phyloP scores from a whole-genome alignment of 2,329 filamentous ascomycete genomes.

The Ustulina deusta region DNA sequence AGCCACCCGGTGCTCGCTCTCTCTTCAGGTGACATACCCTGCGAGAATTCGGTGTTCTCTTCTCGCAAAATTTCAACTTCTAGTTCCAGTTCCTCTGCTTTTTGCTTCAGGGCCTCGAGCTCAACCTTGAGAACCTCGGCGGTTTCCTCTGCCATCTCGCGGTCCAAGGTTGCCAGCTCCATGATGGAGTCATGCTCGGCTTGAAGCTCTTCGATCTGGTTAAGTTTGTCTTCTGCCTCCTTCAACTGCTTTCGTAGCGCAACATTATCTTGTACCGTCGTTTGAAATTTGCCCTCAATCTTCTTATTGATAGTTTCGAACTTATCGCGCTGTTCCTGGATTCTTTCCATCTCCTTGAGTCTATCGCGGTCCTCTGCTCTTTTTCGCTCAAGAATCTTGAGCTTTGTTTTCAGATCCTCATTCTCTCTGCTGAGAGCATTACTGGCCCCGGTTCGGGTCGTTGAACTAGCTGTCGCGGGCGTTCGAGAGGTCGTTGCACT shows the following conservation, averaged over 20 bases:
- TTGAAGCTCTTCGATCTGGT: constrained; percentile 77
- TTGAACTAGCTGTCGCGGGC: constrained; percentile 48
- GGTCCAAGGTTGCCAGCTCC: constrained; percentile 88
- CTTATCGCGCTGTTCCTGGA: constrained; percentile 81
- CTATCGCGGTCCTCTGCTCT: constrained; percentile 86
- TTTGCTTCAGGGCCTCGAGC: constrained; percentile 79
- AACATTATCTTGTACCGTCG: constrained; percentile 81
- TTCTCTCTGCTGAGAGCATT: constrained; percentile 73
- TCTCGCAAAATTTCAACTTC: constrained; percentile 89
- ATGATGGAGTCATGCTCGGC: constrained; percentile 87
- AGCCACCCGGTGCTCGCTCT: constrained; percentile 88
- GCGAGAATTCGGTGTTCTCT: constrained; percentile 85
- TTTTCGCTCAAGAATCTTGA: constrained; percentile 89
- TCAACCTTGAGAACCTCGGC: constrained; percentile 86
- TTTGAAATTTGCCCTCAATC: constrained; percentile 87
- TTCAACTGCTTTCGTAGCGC: constrained; percentile 83
- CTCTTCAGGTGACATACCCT: constrained; percentile 90
- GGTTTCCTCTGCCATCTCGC: constrained; percentile 96
- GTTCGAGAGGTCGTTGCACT: constrained; percentile 42
- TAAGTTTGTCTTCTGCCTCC: constrained; percentile 76
- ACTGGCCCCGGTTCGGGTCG: constrained; percentile 58
- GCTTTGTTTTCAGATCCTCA: constrained; percentile 88
- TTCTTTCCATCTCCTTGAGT: constrained; percentile 79
- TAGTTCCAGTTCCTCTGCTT: constrained; percentile 84
- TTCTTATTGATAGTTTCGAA: constrained; percentile 90